Base-by-base conservation (phyloP, 768 basidiomycete genomes). In the Nidularia sp. region DNA sequence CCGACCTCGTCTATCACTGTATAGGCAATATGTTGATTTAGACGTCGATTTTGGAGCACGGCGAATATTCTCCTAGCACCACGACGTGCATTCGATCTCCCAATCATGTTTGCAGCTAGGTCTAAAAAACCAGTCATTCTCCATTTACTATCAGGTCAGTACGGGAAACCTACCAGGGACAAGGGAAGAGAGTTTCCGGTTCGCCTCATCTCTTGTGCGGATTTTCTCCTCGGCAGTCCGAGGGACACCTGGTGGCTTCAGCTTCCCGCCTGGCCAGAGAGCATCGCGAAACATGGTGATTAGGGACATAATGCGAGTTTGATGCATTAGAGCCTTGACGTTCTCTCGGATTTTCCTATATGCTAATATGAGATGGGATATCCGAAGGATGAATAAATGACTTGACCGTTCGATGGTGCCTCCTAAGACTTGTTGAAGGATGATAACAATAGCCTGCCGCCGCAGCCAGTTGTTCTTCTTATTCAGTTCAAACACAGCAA, bases 401-500 rank as follows among this genome's bases (percentile, higher is more conserved):
- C 49, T 15, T 39, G 9, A 96, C 96, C 93, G 77, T 68, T 99
- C 97, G 59, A 98, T 93, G 0, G 97, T 98, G 10, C 91, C 90
- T 8, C 95, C 96, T 2, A 99, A 77, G 3, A 98, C 85, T 63
- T 98, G 96, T 64, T 98, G 97, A 48, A 98, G 70, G 53, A 98
- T 94, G 48, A 98, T 92, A 10, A 98, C 90, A 59, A 97, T 93
- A 2, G 97, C 95, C 65, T 98, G 97, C 15, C 92, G 76, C 49
- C 96, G 79, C 29, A 98, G 74, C 97, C 97, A 99, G 59, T 96
- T 97, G 61, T 95, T 94, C 68, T 91, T 87, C 76, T 92, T 93
- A 70, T 97, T 86, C 13, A 98, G 80, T 66, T 97, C 95, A 59
- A 99, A 98, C 7, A 98, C 78, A 9, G 95, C 92, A 49, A 98